Base-by-base conservation (phyloP, 2,329 filamentous ascomycete genomes). In the Monilinia laxa region DNA sequence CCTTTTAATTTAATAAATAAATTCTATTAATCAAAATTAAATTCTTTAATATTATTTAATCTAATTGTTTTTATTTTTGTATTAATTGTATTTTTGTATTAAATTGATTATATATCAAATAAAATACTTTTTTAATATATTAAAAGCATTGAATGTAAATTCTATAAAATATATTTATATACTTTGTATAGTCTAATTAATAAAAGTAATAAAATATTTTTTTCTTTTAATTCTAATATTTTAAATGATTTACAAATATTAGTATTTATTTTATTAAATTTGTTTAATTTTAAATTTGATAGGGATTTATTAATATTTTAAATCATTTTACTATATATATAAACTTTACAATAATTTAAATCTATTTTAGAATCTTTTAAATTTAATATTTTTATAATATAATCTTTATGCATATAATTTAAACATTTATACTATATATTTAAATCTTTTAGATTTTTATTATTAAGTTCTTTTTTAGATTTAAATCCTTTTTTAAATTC, bases 141-240 rank as follows among this genome's bases (percentile, higher is more conserved):
- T 25, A 51, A n/a, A 51, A 10, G 0, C 0, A 25, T 51, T 11
- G 10, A 1, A 51, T 51, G n/a, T 51, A 25, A 25, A 51, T 51
- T 51, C 14, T n/a, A 51, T 51, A 4, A 23, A 23, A 51, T 51
- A 51, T 25, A 23, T 4, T 0, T 12, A 51, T n/a, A 11, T 51
- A 16, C 2, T 4, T 51, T 1, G 0, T 5, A 12, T 51, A n/a
- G 7, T 1, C 1, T 1, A 51, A 4, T 51, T 14, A 12, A 2
- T 51, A 1, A 25, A n/a, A 25, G 0, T 25, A 51, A 51, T 25
- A 25, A 40, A 40, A 40, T 40, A 40, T 11, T 40, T 5, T 40
- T 40, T 51, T 16, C 49, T 51, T 16, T 25, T 51, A 51, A 51
- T 25, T 4, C 4, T 51, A 4, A 16, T 14, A 1, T 51, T n/a